Base-by-base conservation (phyloP, 2,329 filamentous ascomycete genomes). In the Hypocreales sp. region DNA sequence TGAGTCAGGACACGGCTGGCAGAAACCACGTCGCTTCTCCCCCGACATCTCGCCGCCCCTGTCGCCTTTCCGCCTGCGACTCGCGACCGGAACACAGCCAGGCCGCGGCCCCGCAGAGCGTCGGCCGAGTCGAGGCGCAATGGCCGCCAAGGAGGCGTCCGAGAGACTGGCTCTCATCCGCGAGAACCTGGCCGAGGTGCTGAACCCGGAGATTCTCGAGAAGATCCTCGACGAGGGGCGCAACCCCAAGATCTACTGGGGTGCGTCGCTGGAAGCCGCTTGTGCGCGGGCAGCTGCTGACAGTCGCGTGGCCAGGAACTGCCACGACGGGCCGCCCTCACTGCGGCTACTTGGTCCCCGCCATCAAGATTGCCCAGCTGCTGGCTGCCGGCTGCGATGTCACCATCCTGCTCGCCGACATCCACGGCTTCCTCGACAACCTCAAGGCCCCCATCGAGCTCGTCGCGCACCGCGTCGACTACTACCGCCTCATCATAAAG, bases 391-490 rank as follows among this genome's bases (percentile, higher is more conserved):
- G 79, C 20, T 93, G 83, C 58, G 70, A 84, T 33, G 72, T 92
- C 33, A 80, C 72, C 30, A 67, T 92, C 33, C 71, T 92, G 20
- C 71, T 90, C 33, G 76, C 72, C 50, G 72, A 81, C 38, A 67
- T 80, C 24, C 74, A 79, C 51, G 81, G 72, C 39, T 83, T 82
- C 56, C 73, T 86, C 42, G 78, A 82, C 57, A 81, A 80, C 53
- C 65, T 81, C 47, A 92, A 92, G 53, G 81, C 84, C 0, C 83
- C 87, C 2, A 70, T 92, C 33, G 84, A 93, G 47, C 72, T 94
- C 21, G 81, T 95, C 42, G 72, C 79, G 44, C 65, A 73, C 48
- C 75, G 87, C 35, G 79, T 77, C 20, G 64, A 81, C 40, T 95
- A 90, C 69, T 95, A 95, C 67, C 61, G 72, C 35, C 67, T 66